Percentiles rank a stretch among this genome's conserved stretches.
Conservation (phyloP, 75 land plant genomes). For the Selaginella moellendorffii region DNA sequence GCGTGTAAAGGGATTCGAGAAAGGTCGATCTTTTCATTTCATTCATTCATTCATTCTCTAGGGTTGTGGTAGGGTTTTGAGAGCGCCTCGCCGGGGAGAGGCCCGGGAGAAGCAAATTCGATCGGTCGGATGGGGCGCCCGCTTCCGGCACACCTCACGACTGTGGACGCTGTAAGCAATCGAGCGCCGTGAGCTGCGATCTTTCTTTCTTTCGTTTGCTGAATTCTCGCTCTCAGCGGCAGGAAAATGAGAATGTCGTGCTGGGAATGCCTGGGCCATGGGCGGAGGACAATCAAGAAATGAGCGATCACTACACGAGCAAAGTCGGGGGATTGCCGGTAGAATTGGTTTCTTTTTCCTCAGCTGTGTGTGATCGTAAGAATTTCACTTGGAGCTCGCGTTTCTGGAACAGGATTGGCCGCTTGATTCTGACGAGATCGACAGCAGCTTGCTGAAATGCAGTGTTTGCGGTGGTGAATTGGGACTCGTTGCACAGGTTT, state of each 20-base stretch:
- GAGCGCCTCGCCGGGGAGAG: not conserved
- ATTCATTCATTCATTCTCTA: too few species aligned
- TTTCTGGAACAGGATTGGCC: conserved; percentile 95
- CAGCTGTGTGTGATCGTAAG: not conserved
- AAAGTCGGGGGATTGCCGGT: conserved; percentile 87
- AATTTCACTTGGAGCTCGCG: too few species aligned
- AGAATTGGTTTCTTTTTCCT: not conserved
- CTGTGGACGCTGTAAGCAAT: not conserved
- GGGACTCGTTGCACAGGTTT: conserved; percentile 69
- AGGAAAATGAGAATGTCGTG: conserved; percentile 22
- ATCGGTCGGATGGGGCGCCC: not conserved
- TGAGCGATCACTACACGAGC: conserved; percentile 69
- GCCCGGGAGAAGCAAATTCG: not conserved
- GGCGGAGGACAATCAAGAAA: conserved; percentile 56
- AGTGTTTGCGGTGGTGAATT: conserved; percentile 44
- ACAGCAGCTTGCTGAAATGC: conserved; percentile 39
- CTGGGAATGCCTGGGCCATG: conserved; percentile 87
- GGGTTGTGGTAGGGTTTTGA: not conserved
- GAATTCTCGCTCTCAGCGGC: not conserved
- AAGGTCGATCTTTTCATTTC: too few species aligned
- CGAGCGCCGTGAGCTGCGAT: too few species aligned
- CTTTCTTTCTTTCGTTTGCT: not conserved
- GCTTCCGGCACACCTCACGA: not conserved
- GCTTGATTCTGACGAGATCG: conserved; percentile 18
- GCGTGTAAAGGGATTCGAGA: too few species aligned